A percentile compares a stretch with the other conserved stretches of the same genome.
Evolutionary conservation across 495 filamentous ascomycete genomes (phyloP).

Genomic region (Xylaria cubensis): DNA sequence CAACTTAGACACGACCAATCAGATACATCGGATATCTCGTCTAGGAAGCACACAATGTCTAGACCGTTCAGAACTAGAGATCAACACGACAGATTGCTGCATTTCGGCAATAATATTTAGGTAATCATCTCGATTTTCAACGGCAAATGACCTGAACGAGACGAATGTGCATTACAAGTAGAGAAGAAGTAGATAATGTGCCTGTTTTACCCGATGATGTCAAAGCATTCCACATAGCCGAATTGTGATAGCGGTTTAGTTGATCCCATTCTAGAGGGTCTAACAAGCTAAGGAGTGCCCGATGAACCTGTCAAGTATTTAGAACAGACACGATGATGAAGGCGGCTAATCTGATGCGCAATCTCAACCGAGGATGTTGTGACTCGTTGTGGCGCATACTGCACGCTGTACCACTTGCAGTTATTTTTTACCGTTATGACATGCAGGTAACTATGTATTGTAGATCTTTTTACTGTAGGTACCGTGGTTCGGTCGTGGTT

Average conservation of each 20-base stretch:
- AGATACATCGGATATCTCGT: not conserved
- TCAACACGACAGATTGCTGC: not conserved
- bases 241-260: not conserved
- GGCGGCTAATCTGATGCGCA: not conserved
- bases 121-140: not conserved
- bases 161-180: conserved; percentile 6
- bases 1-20: conserved; percentile 17
- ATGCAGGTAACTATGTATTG: not conserved
- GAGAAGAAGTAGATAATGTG: not conserved
- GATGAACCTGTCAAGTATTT: not conserved
- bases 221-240: not conserved
- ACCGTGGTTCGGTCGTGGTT: not conserved
- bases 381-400: conserved; percentile 21
- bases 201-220: conserved; percentile 15
- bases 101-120: not conserved
- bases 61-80: not conserved
- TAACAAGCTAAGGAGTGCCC: not conserved
- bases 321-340: not conserved
- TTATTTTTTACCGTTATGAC: conserved; percentile 5
- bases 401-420: conserved; percentile 6
- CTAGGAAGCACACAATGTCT: conserved; percentile 12
- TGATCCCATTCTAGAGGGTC: not conserved
- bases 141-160: not conserved
- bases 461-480: not conserved
- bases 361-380: conserved; percentile 11